phyloP scores from a whole-genome alignment of 352 stramenopile genomes.

The Phytophthora parvispora region DNA sequence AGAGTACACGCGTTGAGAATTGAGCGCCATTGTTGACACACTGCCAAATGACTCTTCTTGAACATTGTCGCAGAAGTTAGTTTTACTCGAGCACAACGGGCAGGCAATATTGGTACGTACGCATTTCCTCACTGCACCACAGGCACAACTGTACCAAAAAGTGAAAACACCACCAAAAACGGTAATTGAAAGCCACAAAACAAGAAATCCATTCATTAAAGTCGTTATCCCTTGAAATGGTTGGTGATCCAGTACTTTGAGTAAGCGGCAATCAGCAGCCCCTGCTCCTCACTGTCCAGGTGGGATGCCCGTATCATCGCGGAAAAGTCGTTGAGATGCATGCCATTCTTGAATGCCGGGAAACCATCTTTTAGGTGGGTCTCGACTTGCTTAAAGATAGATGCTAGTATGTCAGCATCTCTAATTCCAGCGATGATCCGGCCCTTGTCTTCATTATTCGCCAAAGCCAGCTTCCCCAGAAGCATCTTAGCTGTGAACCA shows the following conservation, averaged over 20 bases:
- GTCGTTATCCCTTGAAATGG: neutral
- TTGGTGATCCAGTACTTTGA: neutral
- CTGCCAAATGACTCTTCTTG: no score
- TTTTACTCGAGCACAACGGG: no score
- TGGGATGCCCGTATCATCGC: neutral
- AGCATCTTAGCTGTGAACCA: neutral
- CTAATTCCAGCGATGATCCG: neutral
- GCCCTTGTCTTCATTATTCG: neutral
- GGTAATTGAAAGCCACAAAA: no score
- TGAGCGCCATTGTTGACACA: no score
- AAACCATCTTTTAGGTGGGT: neutral
- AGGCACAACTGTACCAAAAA: no score
- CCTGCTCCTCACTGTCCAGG: neutral
- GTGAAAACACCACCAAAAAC: no score
- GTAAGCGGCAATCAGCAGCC: neutral
- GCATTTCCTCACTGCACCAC: no score
- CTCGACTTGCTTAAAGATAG: neutral
- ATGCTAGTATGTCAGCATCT: neutral
- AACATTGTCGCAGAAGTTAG: no score
- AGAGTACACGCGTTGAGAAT: no score
- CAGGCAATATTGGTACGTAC: no score
- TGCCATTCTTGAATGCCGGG: neutral
- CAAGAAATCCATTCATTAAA: no score
- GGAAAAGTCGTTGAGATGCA: neutral
- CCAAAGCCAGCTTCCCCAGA: neutral